These are phyloP conservation scores for Saturnispora silvae DNA, from an alignment of 805 yeast species.

Conservation along the genomic window DNA sequence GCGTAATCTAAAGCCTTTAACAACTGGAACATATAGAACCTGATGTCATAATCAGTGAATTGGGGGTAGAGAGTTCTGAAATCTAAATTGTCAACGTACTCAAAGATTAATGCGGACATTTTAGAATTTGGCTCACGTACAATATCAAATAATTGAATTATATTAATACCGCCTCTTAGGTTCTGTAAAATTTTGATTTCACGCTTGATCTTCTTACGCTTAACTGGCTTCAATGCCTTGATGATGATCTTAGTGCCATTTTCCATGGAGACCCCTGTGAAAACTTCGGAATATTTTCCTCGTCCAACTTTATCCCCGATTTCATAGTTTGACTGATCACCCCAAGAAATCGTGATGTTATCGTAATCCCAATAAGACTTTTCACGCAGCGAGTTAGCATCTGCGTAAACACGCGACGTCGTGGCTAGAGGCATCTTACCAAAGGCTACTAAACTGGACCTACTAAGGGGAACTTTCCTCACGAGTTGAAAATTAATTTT, in stretches of 20 bases:
- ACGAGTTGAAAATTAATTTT: no score
- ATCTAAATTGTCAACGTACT: conserved; percentile 72
- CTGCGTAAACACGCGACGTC: conserved; percentile 53
- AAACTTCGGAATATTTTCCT: conserved; percentile 93
- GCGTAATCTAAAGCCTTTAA: conserved; percentile 79
- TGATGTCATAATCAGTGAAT: conserved; percentile 63
- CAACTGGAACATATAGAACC: conserved; percentile 72
- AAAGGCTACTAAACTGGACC: background rate
- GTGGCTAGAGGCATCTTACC: conserved; percentile 10
- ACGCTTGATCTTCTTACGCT: conserved; percentile 80
- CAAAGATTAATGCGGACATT: conserved; percentile 83
- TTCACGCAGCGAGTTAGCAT: conserved; percentile 59
- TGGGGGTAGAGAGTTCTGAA: conserved; percentile 74
- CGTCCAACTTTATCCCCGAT: conserved; percentile 78
- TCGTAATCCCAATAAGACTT: conserved; percentile 83
- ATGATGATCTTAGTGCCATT: conserved; percentile 63
- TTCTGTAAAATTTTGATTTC: conserved; percentile 84
- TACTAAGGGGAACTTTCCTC: background rate
- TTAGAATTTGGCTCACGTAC: conserved; percentile 71
- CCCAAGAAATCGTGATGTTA: conserved; percentile 52
- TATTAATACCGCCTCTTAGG: conserved; percentile 75
- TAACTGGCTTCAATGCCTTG: conserved; percentile 87
- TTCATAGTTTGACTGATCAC: conserved; percentile 43
- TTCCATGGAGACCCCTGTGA: conserved; percentile 66
- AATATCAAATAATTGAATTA: conserved; percentile 66